phyloP scores from a whole-genome alignment of 1,284 basidiomycete species.

The Ceratobasidium sp. region DNA sequence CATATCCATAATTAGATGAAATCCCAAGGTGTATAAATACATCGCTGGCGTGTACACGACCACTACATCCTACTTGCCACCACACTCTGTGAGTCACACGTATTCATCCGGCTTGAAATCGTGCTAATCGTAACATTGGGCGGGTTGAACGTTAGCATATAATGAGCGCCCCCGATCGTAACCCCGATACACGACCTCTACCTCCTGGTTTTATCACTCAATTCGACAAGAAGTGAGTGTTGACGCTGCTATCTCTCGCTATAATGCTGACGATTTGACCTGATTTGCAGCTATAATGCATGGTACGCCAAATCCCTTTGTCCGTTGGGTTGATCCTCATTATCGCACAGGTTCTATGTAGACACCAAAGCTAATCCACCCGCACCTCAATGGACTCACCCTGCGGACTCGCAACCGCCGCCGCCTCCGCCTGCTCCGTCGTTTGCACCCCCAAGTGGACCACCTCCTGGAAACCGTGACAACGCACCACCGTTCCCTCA shows the following conservation, averaged over 20 bases:
- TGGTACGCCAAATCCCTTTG: conserved; percentile 57
- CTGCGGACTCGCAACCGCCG: conserved; percentile 57
- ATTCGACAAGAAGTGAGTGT: conserved; percentile 68
- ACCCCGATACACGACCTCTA: conserved; percentile 36
- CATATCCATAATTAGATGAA: not conserved
- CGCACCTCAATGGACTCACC: conserved; percentile 69
- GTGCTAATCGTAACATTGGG: not conserved
- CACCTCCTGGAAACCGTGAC: conserved; percentile 33
- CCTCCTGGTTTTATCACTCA: conserved; percentile 69
- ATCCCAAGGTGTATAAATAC: not conserved
- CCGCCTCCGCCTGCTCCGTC: conserved; percentile 46
- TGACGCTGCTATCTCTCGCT: conserved; percentile 28
- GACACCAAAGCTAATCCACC: conserved; percentile 66
- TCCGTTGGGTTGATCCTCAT: not conserved
- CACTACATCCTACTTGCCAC: not conserved
- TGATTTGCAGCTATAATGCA: conserved; percentile 56
- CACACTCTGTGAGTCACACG: not conserved
- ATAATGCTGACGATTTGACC: conserved; percentile 42
- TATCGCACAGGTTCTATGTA: conserved; percentile 69
- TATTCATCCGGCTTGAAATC: not conserved
- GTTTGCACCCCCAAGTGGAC: conserved; percentile 37
- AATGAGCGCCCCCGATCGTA: conserved; percentile 10
- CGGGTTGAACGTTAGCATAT: not conserved
- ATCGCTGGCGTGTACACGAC: not conserved
- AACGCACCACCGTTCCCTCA: conserved; percentile 36